Percentiles rank a stretch among this genome's conserved stretches.
phyloP scores from a whole-genome alignment of 2,329 filamentous ascomycete species.

The Scolecobasidium constrictum region DNA sequence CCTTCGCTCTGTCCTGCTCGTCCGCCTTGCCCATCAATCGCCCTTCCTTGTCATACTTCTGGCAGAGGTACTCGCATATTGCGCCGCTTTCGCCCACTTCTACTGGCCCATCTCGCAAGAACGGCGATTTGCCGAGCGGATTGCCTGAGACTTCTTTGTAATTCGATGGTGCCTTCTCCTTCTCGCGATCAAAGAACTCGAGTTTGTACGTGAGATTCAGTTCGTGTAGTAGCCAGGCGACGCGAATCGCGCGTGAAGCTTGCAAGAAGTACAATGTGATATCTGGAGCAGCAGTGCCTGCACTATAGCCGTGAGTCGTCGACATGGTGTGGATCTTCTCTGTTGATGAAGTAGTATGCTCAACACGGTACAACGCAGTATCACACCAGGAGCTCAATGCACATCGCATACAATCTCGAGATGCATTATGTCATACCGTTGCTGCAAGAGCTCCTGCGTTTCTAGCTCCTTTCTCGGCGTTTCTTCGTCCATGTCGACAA shows the following conservation, averaged over 20 bases:
- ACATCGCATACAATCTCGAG: too few species aligned
- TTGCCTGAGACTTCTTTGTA: slow-evolving; percentile 32
- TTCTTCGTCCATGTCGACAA: too few species aligned
- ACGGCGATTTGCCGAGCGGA: slow-evolving; percentile 35
- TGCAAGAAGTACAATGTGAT: slow-evolving; percentile 39
- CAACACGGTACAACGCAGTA: too few species aligned
- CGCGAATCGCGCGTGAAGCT: slow-evolving; percentile 33
- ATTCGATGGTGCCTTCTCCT: slow-evolving; percentile 27
- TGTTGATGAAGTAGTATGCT: too few species aligned
- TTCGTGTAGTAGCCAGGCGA: slow-evolving; percentile 37
- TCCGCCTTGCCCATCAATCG: slow-evolving; percentile 28
- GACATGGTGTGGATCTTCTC: too few species aligned
- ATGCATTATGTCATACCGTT: too few species aligned
- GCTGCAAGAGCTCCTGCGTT: too few species aligned
- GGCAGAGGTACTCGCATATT: slow-evolving; percentile 38
- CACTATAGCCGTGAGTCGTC: too few species aligned
- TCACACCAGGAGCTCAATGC: too few species aligned
- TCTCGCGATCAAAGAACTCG: slow-evolving; percentile 28
- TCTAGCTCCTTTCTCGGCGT: too few species aligned
- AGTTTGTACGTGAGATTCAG: slow-evolving; percentile 31
- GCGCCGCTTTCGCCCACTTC: slow-evolving; percentile 33
- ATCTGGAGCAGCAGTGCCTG: too few species aligned
- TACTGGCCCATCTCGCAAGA: slow-evolving; percentile 30
- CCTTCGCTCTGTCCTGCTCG: slow-evolving; percentile 22
- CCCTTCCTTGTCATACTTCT: slow-evolving; percentile 31